Percentiles rank a stretch among this genome's conserved stretches.
These are phyloP conservation scores for Botryotinia narcissicola DNA, from an alignment of 2,329 filamentous ascomycete genomes.

Conservation along the genomic window DNA sequence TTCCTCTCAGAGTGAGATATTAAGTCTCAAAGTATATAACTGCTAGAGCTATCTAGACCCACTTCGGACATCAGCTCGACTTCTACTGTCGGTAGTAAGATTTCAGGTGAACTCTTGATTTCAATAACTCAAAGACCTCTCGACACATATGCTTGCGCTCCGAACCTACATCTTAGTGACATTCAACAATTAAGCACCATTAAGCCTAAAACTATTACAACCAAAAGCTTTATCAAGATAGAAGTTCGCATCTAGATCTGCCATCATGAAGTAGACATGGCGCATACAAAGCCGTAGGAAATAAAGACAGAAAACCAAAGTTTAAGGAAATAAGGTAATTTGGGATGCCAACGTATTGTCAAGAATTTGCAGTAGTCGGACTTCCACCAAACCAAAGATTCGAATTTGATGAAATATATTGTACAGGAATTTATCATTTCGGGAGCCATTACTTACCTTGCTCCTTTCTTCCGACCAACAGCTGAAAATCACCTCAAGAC, in stretches of 20 bases:
- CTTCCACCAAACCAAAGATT: not conserved
- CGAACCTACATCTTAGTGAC: not conserved
- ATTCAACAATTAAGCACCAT: not conserved
- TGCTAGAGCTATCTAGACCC: too few relatives aligned
- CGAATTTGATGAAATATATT: not conserved
- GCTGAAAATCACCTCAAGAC: not conserved
- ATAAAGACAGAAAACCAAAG: not conserved
- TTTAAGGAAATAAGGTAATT: not conserved
- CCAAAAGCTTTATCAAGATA: not conserved
- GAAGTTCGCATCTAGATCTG: not conserved
- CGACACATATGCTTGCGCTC: too few relatives aligned
- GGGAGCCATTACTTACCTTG: too few relatives aligned
- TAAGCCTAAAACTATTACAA: rapidly evolving
- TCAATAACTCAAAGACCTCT: too few relatives aligned
- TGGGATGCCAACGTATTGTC: not conserved
- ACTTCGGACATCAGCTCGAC: too few relatives aligned
- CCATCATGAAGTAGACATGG: not conserved
- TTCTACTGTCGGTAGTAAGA: not conserved
- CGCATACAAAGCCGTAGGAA: not conserved
- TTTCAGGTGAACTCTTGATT: not conserved
- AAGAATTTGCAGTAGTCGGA: not conserved
- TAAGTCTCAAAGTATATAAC: not conserved
- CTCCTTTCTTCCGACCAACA: too few relatives aligned
- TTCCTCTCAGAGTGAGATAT: too few relatives aligned
- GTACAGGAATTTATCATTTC: too few relatives aligned